Evolutionary conservation across 2,329 filamentous ascomycete species (phyloP).

Genomic region (Pseudogymnoascus sp.): DNA sequence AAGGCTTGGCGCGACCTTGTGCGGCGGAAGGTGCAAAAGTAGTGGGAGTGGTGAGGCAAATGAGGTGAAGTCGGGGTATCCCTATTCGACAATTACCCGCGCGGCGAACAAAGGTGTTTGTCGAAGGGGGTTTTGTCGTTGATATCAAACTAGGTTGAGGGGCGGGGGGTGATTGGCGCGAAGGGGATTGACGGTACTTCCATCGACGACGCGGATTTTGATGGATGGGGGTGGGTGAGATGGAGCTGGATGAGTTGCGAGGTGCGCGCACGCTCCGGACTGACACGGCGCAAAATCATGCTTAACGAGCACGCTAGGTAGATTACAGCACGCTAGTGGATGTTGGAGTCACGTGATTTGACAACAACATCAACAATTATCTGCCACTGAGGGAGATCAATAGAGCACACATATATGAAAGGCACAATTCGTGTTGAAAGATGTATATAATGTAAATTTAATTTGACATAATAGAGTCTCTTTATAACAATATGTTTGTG

Average conservation of each 20-base stretch:
- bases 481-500: not conserved
- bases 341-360: not conserved
- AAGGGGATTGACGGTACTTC: slow-evolving; percentile 8
- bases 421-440: not conserved
- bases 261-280: not conserved
- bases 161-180: slow-evolving; percentile 8
- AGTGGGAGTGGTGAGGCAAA: not conserved
- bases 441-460: not conserved
- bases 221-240: slow-evolving; percentile 9
- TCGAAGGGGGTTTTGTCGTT: slow-evolving; percentile 6
- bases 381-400: not conserved
- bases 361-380: not conserved
- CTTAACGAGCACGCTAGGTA: slow-evolving; percentile 7
- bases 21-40: not conserved
- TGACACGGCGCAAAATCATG: slow-evolving; percentile 7
- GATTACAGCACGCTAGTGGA: not conserved
- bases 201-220: slow-evolving; percentile 9
- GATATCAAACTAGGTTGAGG: slow-evolving; percentile 11
- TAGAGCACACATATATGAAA: not conserved
- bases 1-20: slow-evolving; percentile 25
- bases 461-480: not conserved
- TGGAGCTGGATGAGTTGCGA: slow-evolving; percentile 9
- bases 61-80: not conserved
- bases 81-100: not conserved
- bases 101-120: not conserved